Percentiles rank a stretch among this genome's conserved stretches.
Evolutionary conservation across 140 eudicot species (phyloP).

Genomic region (Eryngium alpinum): DNA sequence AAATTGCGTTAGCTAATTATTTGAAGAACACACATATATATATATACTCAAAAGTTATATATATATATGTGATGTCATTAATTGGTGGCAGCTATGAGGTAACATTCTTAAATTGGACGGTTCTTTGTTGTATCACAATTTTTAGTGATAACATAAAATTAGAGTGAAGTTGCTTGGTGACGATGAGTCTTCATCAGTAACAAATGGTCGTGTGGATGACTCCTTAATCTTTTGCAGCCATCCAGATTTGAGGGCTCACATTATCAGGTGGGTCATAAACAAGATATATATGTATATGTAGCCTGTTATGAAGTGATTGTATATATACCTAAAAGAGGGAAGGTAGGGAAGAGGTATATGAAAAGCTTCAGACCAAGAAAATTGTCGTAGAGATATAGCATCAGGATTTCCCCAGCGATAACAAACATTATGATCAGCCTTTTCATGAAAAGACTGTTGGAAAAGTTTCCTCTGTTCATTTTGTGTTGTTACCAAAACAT

Average conservation of each 20-base stretch:
- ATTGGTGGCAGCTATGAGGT: background rate
- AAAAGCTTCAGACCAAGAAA: slow-evolving; percentile 18
- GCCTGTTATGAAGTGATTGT: background rate
- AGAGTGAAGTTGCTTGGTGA: too few relatives aligned
- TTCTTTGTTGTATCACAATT: too few relatives aligned
- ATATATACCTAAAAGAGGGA: background rate
- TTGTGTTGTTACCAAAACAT: background rate
- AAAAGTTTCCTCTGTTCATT: slow-evolving; percentile 8
- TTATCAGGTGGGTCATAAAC: too few relatives aligned
- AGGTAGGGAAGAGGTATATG: slow-evolving; percentile 4
- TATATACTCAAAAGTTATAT: too few relatives aligned
- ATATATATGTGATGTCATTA: too few relatives aligned
- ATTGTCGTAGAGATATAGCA: background rate
- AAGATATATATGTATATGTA: too few relatives aligned
- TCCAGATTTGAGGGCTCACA: too few relatives aligned
- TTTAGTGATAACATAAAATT: too few relatives aligned
- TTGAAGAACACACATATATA: background rate
- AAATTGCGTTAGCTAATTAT: background rate
- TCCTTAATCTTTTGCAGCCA: too few relatives aligned
- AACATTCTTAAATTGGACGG: background rate
- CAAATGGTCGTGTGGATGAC: too few relatives aligned
- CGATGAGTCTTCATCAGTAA: too few relatives aligned
- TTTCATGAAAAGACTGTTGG: background rate
- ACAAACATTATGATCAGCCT: background rate
- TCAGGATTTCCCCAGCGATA: background rate